Evolutionary conservation across 345 rosid genomes (phyloP).

Genomic region (Moringa oleifera): DNA sequence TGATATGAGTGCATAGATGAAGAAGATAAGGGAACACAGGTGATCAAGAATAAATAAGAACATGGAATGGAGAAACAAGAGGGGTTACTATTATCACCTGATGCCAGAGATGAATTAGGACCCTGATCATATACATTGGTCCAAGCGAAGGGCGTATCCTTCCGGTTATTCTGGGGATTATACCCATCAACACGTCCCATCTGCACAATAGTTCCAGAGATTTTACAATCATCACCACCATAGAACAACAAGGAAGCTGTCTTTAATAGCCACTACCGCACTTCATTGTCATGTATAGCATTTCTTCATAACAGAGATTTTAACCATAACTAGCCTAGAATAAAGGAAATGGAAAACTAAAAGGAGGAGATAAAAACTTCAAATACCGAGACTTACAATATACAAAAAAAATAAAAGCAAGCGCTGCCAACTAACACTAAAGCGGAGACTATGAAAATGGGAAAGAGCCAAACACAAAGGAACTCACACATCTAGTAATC

Average conservation of each 20-base stretch:
- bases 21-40: neutral
- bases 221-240: slow-evolving; percentile 5
- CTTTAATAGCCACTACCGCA: neutral
- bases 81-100: slow-evolving; percentile 27
- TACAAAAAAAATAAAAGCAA: too few relatives aligned
- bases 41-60: slow-evolving; percentile 2
- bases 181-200: slow-evolving; percentile 67
- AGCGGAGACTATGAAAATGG: too few relatives aligned
- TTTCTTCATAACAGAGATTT: too few relatives aligned
- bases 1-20: too few relatives aligned
- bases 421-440: too few relatives aligned
- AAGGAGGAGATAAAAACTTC: too few relatives aligned
- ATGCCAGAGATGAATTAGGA: slow-evolving; percentile 17
- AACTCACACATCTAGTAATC: too few relatives aligned
- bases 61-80: neutral
- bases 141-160: slow-evolving; percentile 64
- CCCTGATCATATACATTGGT: slow-evolving; percentile 57
- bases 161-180: slow-evolving; percentile 46
- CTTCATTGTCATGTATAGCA: too few relatives aligned
- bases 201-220: slow-evolving; percentile 31
- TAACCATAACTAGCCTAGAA: too few relatives aligned
- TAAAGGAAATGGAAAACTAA: too few relatives aligned
- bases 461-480: too few relatives aligned
- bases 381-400: too few relatives aligned
- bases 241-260: neutral